Evolutionary conservation across 2,329 filamentous ascomycete genomes (phyloP).

Genomic region (Ophiocordyceps sinensis): DNA sequence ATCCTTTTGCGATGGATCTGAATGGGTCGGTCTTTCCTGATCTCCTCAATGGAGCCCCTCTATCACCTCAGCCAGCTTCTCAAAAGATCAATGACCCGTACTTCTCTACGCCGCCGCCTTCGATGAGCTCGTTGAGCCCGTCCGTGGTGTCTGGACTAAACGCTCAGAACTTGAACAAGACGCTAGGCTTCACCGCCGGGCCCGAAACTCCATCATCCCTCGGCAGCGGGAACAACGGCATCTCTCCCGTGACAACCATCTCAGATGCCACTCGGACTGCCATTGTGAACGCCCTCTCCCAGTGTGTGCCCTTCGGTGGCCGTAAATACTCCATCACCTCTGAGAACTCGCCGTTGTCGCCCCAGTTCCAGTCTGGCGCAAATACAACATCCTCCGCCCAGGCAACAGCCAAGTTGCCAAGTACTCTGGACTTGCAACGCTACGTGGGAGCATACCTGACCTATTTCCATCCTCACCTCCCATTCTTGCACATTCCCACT

Average conservation of each 20-base stretch:
- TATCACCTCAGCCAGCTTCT: slow-evolving; percentile 62
- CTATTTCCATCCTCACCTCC: slow-evolving; percentile 86
- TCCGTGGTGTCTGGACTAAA: slow-evolving; percentile 53
- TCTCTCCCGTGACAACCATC: slow-evolving; percentile 47
- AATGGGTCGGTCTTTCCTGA: slow-evolving; percentile 64
- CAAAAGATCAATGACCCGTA: slow-evolving; percentile 61
- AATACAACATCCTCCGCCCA: slow-evolving; percentile 35
- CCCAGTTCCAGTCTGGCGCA: slow-evolving; percentile 31
- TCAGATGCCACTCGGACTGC: slow-evolving; percentile 49
- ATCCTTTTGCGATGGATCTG: slow-evolving; percentile 63
- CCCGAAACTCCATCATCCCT: slow-evolving; percentile 63
- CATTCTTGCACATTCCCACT: slow-evolving; percentile 87
- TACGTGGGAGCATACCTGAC: slow-evolving; percentile 83
- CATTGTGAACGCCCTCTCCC: slow-evolving; percentile 44
- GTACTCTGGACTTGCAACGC: slow-evolving; percentile 72
- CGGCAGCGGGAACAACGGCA: slow-evolving; percentile 45
- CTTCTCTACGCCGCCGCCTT: slow-evolving; percentile 65
- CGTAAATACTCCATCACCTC: slow-evolving; percentile 51
- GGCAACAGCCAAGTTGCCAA: slow-evolving; percentile 52
- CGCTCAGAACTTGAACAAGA: slow-evolving; percentile 46
- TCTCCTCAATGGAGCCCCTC: slow-evolving; percentile 53
- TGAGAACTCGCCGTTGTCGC: slow-evolving; percentile 38
- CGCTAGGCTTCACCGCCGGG: slow-evolving; percentile 47
- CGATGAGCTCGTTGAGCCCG: slow-evolving; percentile 59
- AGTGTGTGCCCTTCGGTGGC: slow-evolving; percentile 39